Evolutionary conservation across 345 rosid genomes (phyloP).

Genomic region (Populus simonii): DNA sequence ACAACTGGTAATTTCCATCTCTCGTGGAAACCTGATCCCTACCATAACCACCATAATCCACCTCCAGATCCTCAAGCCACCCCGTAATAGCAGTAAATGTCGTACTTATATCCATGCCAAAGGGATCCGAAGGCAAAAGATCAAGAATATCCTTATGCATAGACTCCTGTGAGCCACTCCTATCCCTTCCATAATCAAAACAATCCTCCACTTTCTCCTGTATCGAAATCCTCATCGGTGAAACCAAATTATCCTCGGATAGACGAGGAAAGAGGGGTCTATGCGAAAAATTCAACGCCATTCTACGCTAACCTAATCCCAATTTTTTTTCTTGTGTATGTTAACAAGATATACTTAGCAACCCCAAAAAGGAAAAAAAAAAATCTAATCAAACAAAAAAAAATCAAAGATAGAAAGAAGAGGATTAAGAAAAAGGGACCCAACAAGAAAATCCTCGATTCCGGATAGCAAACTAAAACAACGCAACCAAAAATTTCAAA

Average conservation of each 20-base stretch:
- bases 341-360: background rate
- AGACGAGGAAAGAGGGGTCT: slow-evolving; percentile 59
- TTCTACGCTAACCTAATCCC: slow-evolving; percentile 14
- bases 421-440: slow-evolving; percentile 7
- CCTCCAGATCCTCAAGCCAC: slow-evolving; percentile 88
- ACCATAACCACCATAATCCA: slow-evolving; percentile 47
- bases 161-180: slow-evolving; percentile 58
- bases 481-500: slow-evolving; percentile 35
- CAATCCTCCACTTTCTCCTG: slow-evolving; percentile 50
- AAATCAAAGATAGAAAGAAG: background rate
- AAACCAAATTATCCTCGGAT: slow-evolving; percentile 63
- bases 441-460: slow-evolving; percentile 35
- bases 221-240: slow-evolving; percentile 65
- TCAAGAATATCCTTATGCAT: slow-evolving; percentile 76
- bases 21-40: slow-evolving; percentile 39
- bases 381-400: background rate
- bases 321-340: background rate
- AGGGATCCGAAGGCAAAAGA: slow-evolving; percentile 90
- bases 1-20: slow-evolving; percentile 52
- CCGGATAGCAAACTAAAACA: slow-evolving; percentile 35
- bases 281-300: slow-evolving; percentile 89
- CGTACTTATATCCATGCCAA: slow-evolving; percentile 79
- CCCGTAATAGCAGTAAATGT: slow-evolving; percentile 81
- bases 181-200: slow-evolving; percentile 62
- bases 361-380: background rate